Evolutionary conservation across 768 basidiomycete genomes (phyloP).

Genomic region (Serendipita sp.): DNA sequence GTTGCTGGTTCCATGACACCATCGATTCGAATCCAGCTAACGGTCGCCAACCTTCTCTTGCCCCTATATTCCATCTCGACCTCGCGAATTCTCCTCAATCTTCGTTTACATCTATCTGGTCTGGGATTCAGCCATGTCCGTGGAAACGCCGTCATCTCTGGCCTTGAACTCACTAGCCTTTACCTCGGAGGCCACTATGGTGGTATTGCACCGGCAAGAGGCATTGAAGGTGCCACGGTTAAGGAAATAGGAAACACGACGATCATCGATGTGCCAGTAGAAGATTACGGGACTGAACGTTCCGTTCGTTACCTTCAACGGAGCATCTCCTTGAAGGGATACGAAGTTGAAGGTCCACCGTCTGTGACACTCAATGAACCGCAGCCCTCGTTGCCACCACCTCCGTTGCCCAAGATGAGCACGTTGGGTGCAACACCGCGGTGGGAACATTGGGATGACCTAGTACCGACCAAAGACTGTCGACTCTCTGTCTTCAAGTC

Average conservation of each 20-base stretch:
- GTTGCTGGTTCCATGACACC: background rate
- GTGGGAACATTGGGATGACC: background rate
- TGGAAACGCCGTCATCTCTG: background rate
- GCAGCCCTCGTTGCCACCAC: background rate
- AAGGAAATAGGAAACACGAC: conserved; percentile 4
- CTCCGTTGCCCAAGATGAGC: background rate
- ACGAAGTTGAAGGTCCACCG: background rate
- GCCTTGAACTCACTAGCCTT: background rate
- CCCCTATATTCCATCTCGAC: background rate
- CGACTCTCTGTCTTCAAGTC: background rate
- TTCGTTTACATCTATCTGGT: background rate
- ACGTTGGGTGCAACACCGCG: background rate
- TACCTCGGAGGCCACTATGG: background rate
- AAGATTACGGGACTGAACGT: background rate
- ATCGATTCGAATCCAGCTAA: background rate
- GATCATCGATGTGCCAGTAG: background rate
- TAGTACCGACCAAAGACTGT: background rate
- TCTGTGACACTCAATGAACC: background rate
- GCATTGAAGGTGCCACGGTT: background rate
- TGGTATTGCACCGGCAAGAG: conserved; percentile 1
- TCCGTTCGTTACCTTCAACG: background rate
- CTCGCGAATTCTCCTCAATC: conserved; percentile 1
- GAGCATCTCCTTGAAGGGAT: background rate
- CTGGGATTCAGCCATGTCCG: background rate
- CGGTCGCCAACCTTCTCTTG: background rate